Evolutionary conservation across 208 protist species (phyloP), one percentile per base, ranked within the genome.

Genomic region (Crithidia expoeki): DNA sequence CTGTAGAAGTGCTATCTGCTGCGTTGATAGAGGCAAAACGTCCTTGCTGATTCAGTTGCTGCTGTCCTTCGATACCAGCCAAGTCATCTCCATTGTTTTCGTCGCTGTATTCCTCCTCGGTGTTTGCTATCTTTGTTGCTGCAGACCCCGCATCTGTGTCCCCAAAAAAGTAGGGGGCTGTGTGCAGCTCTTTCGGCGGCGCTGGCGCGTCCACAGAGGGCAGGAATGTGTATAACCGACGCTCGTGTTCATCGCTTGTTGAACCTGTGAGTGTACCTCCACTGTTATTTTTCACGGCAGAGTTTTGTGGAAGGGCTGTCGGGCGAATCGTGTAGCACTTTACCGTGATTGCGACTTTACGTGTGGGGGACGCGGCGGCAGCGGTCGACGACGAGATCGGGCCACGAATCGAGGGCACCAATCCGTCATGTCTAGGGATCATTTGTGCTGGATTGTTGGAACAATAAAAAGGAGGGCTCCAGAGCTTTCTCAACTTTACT

Each of bases 391-490:
- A 55, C 5, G 53, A 30, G 4, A 32, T 17, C 4, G 70, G 51
- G 7, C 51, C 47, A 23, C 77, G 71, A 27, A 79, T 79, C 1
- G 47, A 38, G 16, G 76, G 76, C 17, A 81, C 76, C 14, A 81
- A 62, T 42, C 67, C 76, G 36, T 69, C 52, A 36, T 81, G 34
- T 46, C 76, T 38, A 14, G 76, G 76, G 36, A 81, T 81, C 75
- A 80, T 80, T 17, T 40, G 9, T 40, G 10, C 19, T 49, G 10
- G 10, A 5, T 49, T 49, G 16, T n/a, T n/a, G n/a, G n/a, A n/a
- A n/a, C n/a, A n/a, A n/a, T n/a, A n/a, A 49, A 49, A 49, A 49
- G 19, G 6, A 21, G 44, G n/a, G n/a, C n/a, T n/a, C n/a, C n/a
- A n/a, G n/a, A n/a, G n/a, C n/a, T n/a, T n/a, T n/a, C n/a, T n/a